These are phyloP conservation scores for Rubia occidens DNA, from an alignment of 305 asterid genomes.

Conservation along the genomic window DNA sequence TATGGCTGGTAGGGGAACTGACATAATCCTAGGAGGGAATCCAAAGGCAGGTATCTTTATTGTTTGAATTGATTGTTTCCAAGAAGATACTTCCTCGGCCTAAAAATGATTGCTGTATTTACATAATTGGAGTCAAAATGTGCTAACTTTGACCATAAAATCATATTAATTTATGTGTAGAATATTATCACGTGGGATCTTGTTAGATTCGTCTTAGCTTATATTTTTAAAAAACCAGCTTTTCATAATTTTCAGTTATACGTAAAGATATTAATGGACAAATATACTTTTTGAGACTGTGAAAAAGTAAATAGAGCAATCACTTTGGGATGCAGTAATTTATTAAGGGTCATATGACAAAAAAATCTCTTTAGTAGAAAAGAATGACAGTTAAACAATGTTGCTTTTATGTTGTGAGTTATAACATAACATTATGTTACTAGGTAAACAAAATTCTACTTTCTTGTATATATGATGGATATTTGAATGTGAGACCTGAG, in stretches of 20 bases:
- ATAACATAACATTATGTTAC: not conserved
- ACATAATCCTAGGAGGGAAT: conserved; percentile 97
- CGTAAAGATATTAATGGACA: not conserved
- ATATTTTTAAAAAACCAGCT: no score
- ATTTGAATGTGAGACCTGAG: not conserved
- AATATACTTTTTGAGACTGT: not conserved
- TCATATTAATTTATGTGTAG: not conserved
- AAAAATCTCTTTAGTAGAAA: not conserved
- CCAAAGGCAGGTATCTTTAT: conserved; percentile 59
- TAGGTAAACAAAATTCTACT: not conserved
- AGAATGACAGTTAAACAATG: conserved; percentile 1
- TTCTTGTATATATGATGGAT: not conserved
- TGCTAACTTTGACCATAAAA: not conserved
- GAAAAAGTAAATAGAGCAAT: not conserved
- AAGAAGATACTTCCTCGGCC: not conserved
- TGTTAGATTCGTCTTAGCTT: no score
- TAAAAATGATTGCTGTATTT: not conserved
- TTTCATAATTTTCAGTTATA: no score
- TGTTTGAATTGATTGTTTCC: conserved; percentile 2
- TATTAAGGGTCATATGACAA: not conserved
- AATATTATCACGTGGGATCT: not conserved
- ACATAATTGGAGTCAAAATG: not conserved
- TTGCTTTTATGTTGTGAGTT: not conserved
- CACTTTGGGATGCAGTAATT: not conserved
- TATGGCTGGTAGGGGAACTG: conserved; percentile 99